Evolutionary conservation across 768 basidiomycete genomes (phyloP).

Genomic region (Fomitopsis serialis): DNA sequence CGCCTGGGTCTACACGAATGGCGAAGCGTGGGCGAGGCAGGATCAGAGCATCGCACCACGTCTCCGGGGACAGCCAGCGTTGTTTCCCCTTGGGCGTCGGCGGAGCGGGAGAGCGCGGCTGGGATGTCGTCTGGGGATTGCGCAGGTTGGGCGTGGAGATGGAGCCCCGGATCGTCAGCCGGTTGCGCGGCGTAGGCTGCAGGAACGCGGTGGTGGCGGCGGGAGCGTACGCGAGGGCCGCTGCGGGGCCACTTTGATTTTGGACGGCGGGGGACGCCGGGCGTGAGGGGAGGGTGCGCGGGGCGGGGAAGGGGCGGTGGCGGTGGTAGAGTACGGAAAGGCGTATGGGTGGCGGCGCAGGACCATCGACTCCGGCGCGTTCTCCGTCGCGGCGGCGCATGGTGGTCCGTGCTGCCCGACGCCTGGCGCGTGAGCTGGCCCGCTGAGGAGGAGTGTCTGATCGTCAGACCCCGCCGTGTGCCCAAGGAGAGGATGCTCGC

Average conservation of each 20-base stretch:
- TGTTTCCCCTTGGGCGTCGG: slow-evolving; percentile 40
- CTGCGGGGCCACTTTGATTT: slow-evolving; percentile 20
- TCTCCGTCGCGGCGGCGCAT: neutral
- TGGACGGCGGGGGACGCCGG: slow-evolving; percentile 8
- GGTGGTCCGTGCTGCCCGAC: neutral
- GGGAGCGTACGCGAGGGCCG: slow-evolving; percentile 4
- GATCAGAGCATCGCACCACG: slow-evolving; percentile 77
- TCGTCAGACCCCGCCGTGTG: slow-evolving; percentile 10
- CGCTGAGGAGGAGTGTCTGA: slow-evolving; percentile 15
- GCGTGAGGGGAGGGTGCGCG: slow-evolving; percentile 9
- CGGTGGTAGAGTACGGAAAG: slow-evolving; percentile 29
- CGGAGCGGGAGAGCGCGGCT: neutral
- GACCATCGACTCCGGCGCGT: slow-evolving; percentile 3
- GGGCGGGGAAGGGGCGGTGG: slow-evolving; percentile 10
- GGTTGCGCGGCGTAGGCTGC: slow-evolving; percentile 10
- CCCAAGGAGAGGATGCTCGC: slow-evolving; percentile 49
- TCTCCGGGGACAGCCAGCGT: slow-evolving; percentile 68
- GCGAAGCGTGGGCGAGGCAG: slow-evolving; percentile 73
- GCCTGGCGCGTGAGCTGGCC: slow-evolving; percentile 11
- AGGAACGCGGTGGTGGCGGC: slow-evolving; percentile 17
- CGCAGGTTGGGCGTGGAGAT: slow-evolving; percentile 65
- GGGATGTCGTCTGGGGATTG: slow-evolving; percentile 14
- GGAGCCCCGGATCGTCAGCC: slow-evolving; percentile 43
- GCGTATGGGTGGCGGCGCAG: slow-evolving; percentile 47
- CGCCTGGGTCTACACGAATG: slow-evolving; percentile 33